Conservation (phyloP, 225 moss, liverwort and hornwort genomes). For the Physcomitrellopsis africana region DNA sequence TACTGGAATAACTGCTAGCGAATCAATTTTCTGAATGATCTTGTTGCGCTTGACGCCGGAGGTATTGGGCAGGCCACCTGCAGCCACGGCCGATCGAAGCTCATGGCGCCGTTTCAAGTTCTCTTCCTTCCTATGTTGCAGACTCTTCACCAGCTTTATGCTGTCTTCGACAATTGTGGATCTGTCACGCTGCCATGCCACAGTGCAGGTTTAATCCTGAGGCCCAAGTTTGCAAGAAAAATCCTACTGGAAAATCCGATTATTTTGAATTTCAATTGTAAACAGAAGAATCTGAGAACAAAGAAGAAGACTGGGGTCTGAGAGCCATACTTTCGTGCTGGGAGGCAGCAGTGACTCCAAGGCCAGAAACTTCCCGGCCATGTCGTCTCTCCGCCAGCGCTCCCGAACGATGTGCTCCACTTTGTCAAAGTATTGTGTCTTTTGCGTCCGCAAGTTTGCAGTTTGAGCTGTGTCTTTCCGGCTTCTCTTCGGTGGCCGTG, state of each 20-base stretch:
- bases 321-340: slow-evolving; percentile 38
- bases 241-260: too few species aligned
- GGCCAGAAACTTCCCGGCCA: slow-evolving; percentile 53
- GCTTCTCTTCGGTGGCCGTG: slow-evolving; percentile 25
- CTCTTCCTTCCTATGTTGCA: slow-evolving; percentile 65
- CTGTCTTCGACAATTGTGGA: slow-evolving; percentile 54
- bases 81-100: slow-evolving; percentile 31
- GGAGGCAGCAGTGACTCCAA: slow-evolving; percentile 55
- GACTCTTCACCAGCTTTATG: slow-evolving; percentile 62
- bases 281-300: neutral
- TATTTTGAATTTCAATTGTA: too few species aligned
- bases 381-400: slow-evolving; percentile 62
- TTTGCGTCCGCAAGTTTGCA: slow-evolving; percentile 39
- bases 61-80: slow-evolving; percentile 1
- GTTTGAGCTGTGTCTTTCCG: slow-evolving; percentile 10
- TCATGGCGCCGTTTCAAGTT: slow-evolving; percentile 31
- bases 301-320: neutral
- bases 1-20: slow-evolving; percentile 15
- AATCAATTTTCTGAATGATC: slow-evolving; percentile 30
- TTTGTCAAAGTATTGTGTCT: slow-evolving; percentile 52
- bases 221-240: too few species aligned
- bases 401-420: slow-evolving; percentile 60
- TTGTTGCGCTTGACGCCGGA: slow-evolving; percentile 32
- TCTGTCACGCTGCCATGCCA: slow-evolving; percentile 48
- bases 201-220: too few species aligned